Base-by-base conservation (phyloP, 169 alveolate genomes). In the Eimeria brunetti region DNA sequence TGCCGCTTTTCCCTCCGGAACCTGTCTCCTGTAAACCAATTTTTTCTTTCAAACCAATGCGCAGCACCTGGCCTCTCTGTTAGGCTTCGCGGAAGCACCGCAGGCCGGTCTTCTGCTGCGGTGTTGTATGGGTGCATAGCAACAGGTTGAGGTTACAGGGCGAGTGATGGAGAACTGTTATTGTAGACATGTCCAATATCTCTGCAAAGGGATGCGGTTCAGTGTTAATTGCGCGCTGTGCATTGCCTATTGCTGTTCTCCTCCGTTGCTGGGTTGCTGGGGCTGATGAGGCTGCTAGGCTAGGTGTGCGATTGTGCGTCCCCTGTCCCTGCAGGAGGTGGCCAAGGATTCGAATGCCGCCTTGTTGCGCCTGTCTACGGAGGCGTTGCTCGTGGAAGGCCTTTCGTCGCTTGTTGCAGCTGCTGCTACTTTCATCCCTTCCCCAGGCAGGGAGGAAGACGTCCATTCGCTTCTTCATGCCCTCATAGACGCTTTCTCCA, bases 311-410 rank as follows among this genome's bases (percentile, higher is more conserved):
- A 51, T 30, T 33, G 46, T 49, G 51, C 30, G 71, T 11, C 36
- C n/a, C 58, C 49, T 51, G 78, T 14, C 12, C 60, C 41, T 12
- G 91, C 76, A 84, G 91, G 91, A 84, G 7, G 78, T 76, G 36
- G 58, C 91, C 16, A 84, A 84, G 91, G 91, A 58, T 11, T 84
- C 91, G 78, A 84, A 84, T 44, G 91, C 64, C 27, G 20, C 73
- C 36, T 71, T 46, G 75, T 75, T 89, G 81, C 88, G 95, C 18
- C 76, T 33, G 64, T 49, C 86, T 12, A 80, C 95, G 0, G 95
- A 89, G 85, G 95, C 85, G 41, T 56, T 89, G 46, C 67, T 89
- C 33, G 89, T 89, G 18, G 95, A 89, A 44, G 95, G 89, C 51
- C 36, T 89, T 12, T 71, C 85, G 1, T 78, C 95, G 27, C 95